Evolutionary conservation across 2,329 filamentous ascomycete genomes (phyloP), one percentile per base, ranked within the genome.

Genomic region (Arthrobotrys pseudoclavata): DNA sequence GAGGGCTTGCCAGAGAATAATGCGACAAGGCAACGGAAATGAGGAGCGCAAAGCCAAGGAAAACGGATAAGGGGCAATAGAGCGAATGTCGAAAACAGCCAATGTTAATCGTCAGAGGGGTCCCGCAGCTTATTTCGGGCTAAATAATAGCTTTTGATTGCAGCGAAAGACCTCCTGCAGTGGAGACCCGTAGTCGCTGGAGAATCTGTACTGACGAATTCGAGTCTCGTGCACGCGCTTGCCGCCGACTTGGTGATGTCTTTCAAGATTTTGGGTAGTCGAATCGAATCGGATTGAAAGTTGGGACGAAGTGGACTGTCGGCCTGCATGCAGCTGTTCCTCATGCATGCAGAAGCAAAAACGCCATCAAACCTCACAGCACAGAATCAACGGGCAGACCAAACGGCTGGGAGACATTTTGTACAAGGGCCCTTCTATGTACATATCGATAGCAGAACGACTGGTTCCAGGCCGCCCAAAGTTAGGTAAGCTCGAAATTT

Each of bases 1-100:
- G 67, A 22, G 52, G 26, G 34, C 18, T 22, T 31, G 42, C 53
- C 26, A 40, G 53, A 63, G 48, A 71, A 63, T 70, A 77, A 68
- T 64, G 69, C 69, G 72, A 79, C 60, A 62, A 69, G 48, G 67
- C 53, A 66, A 63, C 72, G 69, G 70, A 79, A 79, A 72, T 79
- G 69, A 53, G 57, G 69, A 42, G 68, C 53, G 64, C 29, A 48
- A 64, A 66, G 74, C 52, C 55, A 72, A 69, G 75, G 55, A 63
- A 67, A 37, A 63, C 34, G 64, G 57, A 61, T 69, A 69, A 69
- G 66, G 66, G 66, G 66, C 26, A 37, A 42, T 24, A n/a, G 31
- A 63, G 47, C 42, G 48, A 64, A 15, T 26, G 50, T 57, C 34
- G 48, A 64, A 64, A 48, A 45, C 60, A 57, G 69, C 69, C 69